These are phyloP conservation scores for Pseudohalonectria lignicola DNA, from an alignment of 2,329 filamentous ascomycete species.

Conservation along the genomic window DNA sequence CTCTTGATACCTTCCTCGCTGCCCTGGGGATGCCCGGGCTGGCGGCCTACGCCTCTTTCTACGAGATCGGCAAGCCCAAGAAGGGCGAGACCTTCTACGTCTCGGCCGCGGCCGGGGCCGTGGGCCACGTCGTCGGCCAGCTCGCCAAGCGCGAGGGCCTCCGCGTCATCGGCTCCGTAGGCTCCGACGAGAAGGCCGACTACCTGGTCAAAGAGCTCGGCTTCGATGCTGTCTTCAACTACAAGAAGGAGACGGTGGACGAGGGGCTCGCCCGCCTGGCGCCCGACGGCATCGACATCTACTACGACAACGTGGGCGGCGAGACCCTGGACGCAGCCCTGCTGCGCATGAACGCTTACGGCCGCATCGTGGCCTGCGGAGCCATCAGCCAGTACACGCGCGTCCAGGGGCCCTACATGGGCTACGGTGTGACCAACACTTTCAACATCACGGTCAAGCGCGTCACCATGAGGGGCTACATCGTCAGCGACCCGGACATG, in stretches of 20 bases:
- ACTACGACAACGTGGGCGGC: slow-evolving; percentile 43
- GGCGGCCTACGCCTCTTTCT: slow-evolving; percentile 44
- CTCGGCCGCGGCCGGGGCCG: slow-evolving; percentile 67
- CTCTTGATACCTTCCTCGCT: too few relatives aligned
- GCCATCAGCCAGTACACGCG: slow-evolving; percentile 65
- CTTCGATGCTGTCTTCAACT: slow-evolving; percentile 64
- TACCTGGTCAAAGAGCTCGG: slow-evolving; percentile 44
- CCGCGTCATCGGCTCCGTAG: slow-evolving; percentile 69
- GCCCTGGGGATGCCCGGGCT: slow-evolving; percentile 42
- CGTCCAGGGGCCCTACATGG: too few relatives aligned
- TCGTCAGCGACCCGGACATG: too few relatives aligned
- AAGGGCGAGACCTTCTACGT: slow-evolving; percentile 75
- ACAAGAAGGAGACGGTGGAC: slow-evolving; percentile 66
- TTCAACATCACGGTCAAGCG: too few relatives aligned
- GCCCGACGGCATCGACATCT: slow-evolving; percentile 65
- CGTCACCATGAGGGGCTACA: too few relatives aligned
- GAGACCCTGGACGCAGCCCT: slow-evolving; percentile 37
- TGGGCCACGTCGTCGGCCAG: slow-evolving; percentile 75
- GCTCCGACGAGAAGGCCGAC: slow-evolving; percentile 68
- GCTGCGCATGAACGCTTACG: slow-evolving; percentile 42
- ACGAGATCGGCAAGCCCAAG: slow-evolving; percentile 62
- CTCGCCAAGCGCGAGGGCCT: slow-evolving; percentile 73
- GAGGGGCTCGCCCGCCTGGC: slow-evolving; percentile 61
- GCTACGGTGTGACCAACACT: too few relatives aligned
- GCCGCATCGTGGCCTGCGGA: slow-evolving; percentile 53